Conservation (phyloP, 306 rosid species). For the Citrullus amarus region DNA sequence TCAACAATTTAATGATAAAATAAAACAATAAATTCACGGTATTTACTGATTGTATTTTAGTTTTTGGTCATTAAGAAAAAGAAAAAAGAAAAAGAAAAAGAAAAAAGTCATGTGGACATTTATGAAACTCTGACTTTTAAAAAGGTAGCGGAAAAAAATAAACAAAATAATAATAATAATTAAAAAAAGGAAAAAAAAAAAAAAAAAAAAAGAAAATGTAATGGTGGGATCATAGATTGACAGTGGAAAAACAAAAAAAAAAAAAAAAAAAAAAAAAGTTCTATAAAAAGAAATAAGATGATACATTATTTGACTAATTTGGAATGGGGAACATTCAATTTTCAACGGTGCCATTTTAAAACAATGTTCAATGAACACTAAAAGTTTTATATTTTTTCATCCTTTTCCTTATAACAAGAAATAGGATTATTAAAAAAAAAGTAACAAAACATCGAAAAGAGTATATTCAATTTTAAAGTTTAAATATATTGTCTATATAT, state of each 20-base stretch:
- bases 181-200: neutral
- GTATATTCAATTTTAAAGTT: too few relatives aligned
- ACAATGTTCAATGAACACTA: too few relatives aligned
- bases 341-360: neutral
- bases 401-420: neutral
- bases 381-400: too few relatives aligned
- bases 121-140: conserved; percentile 2
- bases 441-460: too few relatives aligned
- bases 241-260: too few relatives aligned
- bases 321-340: neutral
- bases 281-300: neutral
- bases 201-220: neutral
- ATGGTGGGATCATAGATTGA: neutral
- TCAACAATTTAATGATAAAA: too few relatives aligned
- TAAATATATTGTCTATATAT: too few relatives aligned
- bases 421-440: neutral
- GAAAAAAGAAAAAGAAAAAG: too few relatives aligned
- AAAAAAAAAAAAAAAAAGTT: neutral
- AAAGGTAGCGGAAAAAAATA: neutral
- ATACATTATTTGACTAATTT: neutral
- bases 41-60: too few relatives aligned
- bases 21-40: too few relatives aligned
- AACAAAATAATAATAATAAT: neutral
- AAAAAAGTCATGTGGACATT: neutral
- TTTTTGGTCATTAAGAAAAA: too few relatives aligned